Base-by-base conservation (phyloP, 2,329 filamentous ascomycete genomes). In the Beauveria medogensis region DNA sequence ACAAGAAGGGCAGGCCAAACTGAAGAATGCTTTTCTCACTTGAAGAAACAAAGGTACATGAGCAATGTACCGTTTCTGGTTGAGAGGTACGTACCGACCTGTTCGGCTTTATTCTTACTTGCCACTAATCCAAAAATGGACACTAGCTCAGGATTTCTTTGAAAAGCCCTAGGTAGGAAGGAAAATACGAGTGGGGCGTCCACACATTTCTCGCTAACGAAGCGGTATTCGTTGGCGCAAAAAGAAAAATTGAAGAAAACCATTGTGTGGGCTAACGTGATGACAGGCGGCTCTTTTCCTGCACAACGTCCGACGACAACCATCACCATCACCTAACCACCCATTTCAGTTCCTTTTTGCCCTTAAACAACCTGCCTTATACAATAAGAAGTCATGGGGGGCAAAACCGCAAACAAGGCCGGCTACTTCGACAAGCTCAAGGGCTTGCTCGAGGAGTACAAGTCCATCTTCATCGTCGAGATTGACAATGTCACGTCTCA, bases 401-500 rank as follows among this genome's bases (percentile, higher is more conserved):
- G 91, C 92, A 97, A 91, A 84, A 84, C 90, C 74, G 85, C 83
- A 75, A 92, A 88, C 87, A 99, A 97, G 87, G 86, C 91, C 78
- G 90, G 78, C 73, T 96, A 99, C 88, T 99, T 99, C 85, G 93
- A 97, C 80, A 97, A 97, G 92, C 92, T 99, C 79, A 96, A 97
- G 89, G 79, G 79, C 80, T 87, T 97, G 78, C 89, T 99, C 78
- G 91, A 97, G 84, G 88, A 92, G 78, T 97, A 95, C 89, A 87
- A 86, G 79, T 93, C 90, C 75, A 90, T 97, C 83, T 97, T 99
- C 91, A 92, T 99, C 79, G 92, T 96, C 79, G 76, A 87, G 76
- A 89, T 93, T 76, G 91, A 97, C 91, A 99, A 97, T 99, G 94
- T 99, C 87, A 91, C 89, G 80, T 99, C 94, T 71, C 94, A 99